These are phyloP conservation scores for Cardamine chenopodiifolia DNA, from an alignment of 345 rosid genomes.

Conservation along the genomic window DNA sequence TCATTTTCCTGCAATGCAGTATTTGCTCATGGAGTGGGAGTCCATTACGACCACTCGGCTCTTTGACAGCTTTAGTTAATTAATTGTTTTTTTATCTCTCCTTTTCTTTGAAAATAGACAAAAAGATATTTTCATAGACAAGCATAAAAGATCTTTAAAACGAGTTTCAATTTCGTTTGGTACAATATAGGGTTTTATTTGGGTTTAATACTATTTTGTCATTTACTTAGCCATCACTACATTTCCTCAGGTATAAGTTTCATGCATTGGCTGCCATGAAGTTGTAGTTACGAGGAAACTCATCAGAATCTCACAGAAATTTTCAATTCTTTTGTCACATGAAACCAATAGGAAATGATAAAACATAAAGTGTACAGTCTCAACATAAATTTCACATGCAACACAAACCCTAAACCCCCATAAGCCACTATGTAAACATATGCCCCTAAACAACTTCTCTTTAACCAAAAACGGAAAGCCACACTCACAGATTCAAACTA, in stretches of 20 bases:
- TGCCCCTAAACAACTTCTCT: background rate
- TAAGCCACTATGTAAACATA: constrained; percentile 27
- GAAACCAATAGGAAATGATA: constrained; percentile 26
- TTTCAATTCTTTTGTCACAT: constrained; percentile 30
- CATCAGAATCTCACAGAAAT: constrained; percentile 20
- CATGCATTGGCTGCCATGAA: constrained; percentile 42
- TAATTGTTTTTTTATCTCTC: no score
- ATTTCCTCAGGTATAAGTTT: background rate
- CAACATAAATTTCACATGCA: constrained; percentile 16
- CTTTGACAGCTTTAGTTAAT: no score
- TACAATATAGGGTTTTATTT: background rate
- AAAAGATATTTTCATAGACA: no score
- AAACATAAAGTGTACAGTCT: background rate
- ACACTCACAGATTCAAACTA: background rate
- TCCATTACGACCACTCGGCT: no score
- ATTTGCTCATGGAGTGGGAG: no score
- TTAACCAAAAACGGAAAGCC: constrained; percentile 3
- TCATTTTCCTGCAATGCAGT: no score
- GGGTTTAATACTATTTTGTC: background rate
- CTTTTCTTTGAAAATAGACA: no score
- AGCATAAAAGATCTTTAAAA: no score
- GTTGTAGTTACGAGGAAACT: constrained; percentile 38
- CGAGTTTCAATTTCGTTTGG: no score
- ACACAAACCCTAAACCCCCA: background rate
- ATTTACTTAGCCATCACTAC: background rate